Evolutionary conservation across 108 stramenopile genomes (phyloP), one percentile per base, ranked within the genome.

Genomic region (Cylindrotheca fusiformis): DNA sequence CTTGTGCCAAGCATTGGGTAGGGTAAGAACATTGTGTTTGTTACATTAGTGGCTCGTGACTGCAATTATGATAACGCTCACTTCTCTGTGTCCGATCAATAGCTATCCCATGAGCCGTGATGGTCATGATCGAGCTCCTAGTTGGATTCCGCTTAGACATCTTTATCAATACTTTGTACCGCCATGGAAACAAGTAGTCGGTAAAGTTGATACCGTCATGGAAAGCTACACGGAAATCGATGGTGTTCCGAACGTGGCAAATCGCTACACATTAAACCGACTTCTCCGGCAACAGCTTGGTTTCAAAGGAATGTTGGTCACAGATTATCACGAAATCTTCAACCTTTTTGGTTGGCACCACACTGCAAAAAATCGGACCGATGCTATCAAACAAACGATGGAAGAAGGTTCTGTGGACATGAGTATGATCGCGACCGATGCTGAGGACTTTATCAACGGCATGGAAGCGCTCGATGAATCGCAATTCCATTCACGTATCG

Each of bases 1-100:
- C 93, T 14, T 88, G 88, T 67, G 86, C 71, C 59, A 94, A 94
- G 46, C 90, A 91, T 69, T 91, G 81, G 65, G 52, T 91, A 23
- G 90, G 82, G 33, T 41, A 14, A 41, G 36, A 10, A 10, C 10
- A 14, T 41, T 41, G 14, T 41, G 36, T 10, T 41, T 41, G n/a
- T n/a, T n/a, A n/a, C n/a, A n/a, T n/a, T n/a, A n/a, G n/a, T n/a
- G n/a, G n/a, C n/a, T n/a, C n/a, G n/a, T n/a, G n/a, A n/a, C n/a
- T n/a, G n/a, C 36, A 41, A 41, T 41, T 6, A 41, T 14, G 6
- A 41, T 10, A 41, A 14, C 14, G 14, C 36, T 6, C 6, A 10
- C 36, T 14, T 41, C 36, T 41, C 14, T 41, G 36, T 41, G 6
- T 14, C 14, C 36, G 10, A 6, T 41, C 36, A 41, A 41, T 10